A percentile compares a stretch with the other conserved stretches of the same genome.
Evolutionary conservation across 352 stramenopile genomes (phyloP).

Genomic region (Pythium oligandrum): DNA sequence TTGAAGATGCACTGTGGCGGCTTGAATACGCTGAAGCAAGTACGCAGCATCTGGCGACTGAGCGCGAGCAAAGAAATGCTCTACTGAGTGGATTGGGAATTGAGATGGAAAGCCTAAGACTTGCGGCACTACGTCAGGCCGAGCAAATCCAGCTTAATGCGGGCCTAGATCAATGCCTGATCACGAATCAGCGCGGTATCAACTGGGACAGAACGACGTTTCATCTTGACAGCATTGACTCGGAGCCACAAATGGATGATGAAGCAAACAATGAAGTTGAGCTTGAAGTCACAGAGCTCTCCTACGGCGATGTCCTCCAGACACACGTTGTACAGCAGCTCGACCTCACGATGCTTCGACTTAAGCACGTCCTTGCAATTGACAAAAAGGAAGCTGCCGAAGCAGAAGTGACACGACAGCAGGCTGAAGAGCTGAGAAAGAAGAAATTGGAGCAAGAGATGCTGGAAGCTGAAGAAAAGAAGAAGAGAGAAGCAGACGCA

Average conservation of each 20-base stretch:
- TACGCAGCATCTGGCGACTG: not conserved
- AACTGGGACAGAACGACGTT: conserved; percentile 28
- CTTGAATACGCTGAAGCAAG: conserved; percentile 27
- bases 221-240: conserved; percentile 1
- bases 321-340: conserved; percentile 48
- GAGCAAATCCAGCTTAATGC: no score
- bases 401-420: conserved; percentile 11
- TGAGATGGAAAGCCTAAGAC: no score
- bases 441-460: conserved; percentile 16
- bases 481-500: conserved; percentile 27
- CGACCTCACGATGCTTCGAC: conserved; percentile 56
- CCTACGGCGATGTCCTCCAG: conserved; percentile 38
- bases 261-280: not conserved
- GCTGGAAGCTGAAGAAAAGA: conserved; percentile 17
- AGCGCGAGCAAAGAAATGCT: conserved; percentile 1
- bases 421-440: not conserved
- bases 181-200: not conserved
- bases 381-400: conserved; percentile 45
- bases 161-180: no score
- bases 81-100: not conserved
- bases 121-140: no score
- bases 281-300: not conserved
- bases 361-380: conserved; percentile 49
- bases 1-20: conserved; percentile 36
- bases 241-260: not conserved